Base-by-base conservation (phyloP, 1,284 basidiomycete genomes). In the Irpex rosettiformis region DNA sequence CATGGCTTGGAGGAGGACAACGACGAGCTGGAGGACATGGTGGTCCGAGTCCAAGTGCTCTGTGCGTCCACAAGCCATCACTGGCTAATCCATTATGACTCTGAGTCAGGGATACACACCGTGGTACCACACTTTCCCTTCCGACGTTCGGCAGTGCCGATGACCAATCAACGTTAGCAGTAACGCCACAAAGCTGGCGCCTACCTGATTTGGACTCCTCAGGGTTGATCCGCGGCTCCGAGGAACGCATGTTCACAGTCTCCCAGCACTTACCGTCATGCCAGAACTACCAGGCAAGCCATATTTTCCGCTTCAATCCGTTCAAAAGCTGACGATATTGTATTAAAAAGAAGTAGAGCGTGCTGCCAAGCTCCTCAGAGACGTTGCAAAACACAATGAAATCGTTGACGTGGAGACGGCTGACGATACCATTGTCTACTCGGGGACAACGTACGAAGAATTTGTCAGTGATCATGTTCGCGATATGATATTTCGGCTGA, bases 381-480 rank as follows among this genome's bases (percentile, higher is more conserved):
- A 75, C n/a, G 67, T 86, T 5, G 85, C 82, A 10, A 70, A 74
- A 3, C 85, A 83, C 1, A 87, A 83, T 68, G 72, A 64, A 28
- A 86, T 94, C 52, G 70, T 73, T 40, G 70, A 73, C 11, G 85
- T 92, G 0, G 80, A 88, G 42, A 80, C 88, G 0, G 73, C 67
- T 1, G 82, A 88, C 65, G 92, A 94, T 69, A 73, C 74, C 1
- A 85, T 93, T 57, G 90, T 93, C 2, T 94, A 83, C 65, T 76
- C 81, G 2, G 87, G 83, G 1, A 74, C 74, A 2, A 78, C 83
- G 2, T 80, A 88, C 65, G 66, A 71, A 1, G 80, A 84, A 51
- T 93, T 93, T 75, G 92, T 91, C 64, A 67, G 40, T 58, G 25
- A 33, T 22, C 40, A 27, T 28, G 29, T 16, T 45, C 30, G 52